Base-by-base conservation (phyloP, 257 asterid genomes). In the Solanum appendiculatum region DNA sequence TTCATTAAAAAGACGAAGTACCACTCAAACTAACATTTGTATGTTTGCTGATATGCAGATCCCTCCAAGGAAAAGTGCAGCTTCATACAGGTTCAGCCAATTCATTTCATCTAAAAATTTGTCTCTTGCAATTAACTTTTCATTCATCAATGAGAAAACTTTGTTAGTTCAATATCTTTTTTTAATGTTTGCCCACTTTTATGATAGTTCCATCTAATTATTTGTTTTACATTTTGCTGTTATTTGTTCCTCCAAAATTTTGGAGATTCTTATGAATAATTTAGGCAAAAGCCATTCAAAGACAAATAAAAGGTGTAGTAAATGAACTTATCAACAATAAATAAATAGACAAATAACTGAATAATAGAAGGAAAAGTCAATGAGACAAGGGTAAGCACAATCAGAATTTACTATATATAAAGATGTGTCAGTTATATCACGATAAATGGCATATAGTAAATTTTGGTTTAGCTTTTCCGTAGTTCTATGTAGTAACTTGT, bases 1-100 rank as follows among this genome's bases (percentile, higher is more conserved):
- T 72, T 72, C 80, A 33, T 33, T 33, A 18, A 72, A 70, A 34
- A 72, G 27, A 6, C 5, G 36, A 77, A 77, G 82, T 68, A 80
- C 68, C 54, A 31, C 84, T 46, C 9, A 16, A 73, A 75, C 89
- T 93, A 87, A 90, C 40, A 70, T 75, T 86, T 81, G 60, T 51
- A 2, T 83, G 78, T 78, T 56, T 84, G 27, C 77, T 68, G 81
- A 80, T 58, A 54, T 90, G 91, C 98, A 97, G 99, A 97, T 95
- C 90, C 99, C 99, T 90, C 99, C 99, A 48, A 93, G 99, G 86
- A 94, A 85, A 91, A 94, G 91, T 89, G 95, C 98, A 73, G 98
- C 98, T 89, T 97, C 99, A 83, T 94, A 97, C 98, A 97, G 99
- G 99, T 96, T 88, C 86, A 25, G 64, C 54, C 86, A 27, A 74